These are phyloP conservation scores for Sphagnum magellanicum DNA, from an alignment of 228 moss, liverwort and hornwort species.

Conservation along the genomic window DNA sequence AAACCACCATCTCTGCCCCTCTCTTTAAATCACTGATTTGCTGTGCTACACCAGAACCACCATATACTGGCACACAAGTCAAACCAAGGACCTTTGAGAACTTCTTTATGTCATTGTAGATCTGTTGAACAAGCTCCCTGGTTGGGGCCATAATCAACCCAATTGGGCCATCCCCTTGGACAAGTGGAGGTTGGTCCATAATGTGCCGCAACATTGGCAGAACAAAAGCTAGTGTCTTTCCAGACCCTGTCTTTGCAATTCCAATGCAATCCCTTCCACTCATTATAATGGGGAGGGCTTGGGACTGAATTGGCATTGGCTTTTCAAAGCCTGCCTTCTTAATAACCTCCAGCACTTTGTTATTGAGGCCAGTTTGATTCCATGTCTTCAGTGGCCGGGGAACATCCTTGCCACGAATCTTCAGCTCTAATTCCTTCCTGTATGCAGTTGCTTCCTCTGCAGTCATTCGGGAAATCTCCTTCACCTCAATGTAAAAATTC, in stretches of 20 bases:
- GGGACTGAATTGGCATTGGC: conserved; percentile 95
- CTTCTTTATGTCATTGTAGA: conserved; percentile 83
- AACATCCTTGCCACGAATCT: conserved; percentile 95
- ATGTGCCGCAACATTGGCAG: conserved; percentile 96
- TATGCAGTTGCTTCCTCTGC: conserved; percentile 64
- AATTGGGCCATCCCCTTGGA: conserved; percentile 93
- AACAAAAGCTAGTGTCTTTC: conserved; percentile 94
- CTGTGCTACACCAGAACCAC: conserved; percentile 94
- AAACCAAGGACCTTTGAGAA: conserved; percentile 84
- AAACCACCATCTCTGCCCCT: conserved; percentile 95
- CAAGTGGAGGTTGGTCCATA: conserved; percentile 87
- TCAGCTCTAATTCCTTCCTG: conserved; percentile 83
- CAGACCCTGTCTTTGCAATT: conserved; percentile 97
- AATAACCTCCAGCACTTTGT: conserved; percentile 84
- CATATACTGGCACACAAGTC: conserved; percentile 92
- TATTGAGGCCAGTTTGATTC: conserved; percentile 98
- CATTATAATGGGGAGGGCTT: conserved; percentile 94
- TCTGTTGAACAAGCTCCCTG: conserved; percentile 96
- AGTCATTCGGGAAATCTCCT: conserved; percentile 88
- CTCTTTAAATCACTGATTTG: conserved; percentile 96
- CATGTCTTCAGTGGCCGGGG: conserved; percentile 92
- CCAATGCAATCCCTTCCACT: conserved; percentile 97
- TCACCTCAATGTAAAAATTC: conserved; percentile 97
- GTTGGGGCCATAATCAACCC: conserved; percentile 99
- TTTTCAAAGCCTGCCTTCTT: conserved; percentile 86